A percentile compares a stretch with the other conserved stretches of the same genome.
phyloP scores from a whole-genome alignment of 2,329 filamentous ascomycete genomes.

The Trichoderma cornu-damae region DNA sequence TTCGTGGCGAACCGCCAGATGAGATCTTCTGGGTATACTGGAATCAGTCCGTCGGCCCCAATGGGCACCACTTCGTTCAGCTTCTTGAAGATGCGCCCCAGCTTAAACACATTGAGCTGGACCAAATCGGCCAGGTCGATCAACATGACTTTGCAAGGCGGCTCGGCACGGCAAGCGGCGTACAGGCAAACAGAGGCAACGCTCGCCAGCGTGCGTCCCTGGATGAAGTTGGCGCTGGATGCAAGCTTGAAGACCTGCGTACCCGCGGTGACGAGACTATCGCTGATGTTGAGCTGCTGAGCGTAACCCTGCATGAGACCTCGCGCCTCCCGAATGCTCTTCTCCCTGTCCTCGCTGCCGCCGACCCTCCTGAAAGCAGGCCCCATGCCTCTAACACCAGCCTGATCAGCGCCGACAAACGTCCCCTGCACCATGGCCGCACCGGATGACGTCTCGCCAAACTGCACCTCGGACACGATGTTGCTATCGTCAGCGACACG shows the following conservation, averaged over 20 bases:
- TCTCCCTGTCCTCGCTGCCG: constrained; percentile 54
- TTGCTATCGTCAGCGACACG: constrained; percentile 77
- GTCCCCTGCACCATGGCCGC: constrained; percentile 88
- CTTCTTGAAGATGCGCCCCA: constrained; percentile 85
- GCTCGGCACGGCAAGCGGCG: constrained; percentile 73
- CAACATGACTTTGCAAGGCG: constrained; percentile 79
- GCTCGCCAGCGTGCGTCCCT: constrained; percentile 77
- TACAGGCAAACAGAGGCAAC: constrained; percentile 92
- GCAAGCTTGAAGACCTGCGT: constrained; percentile 73
- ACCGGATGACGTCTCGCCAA: constrained; percentile 80
- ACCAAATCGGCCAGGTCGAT: constrained; percentile 89
- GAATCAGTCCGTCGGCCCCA: constrained; percentile 58
- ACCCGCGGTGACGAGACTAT: constrained; percentile 59
- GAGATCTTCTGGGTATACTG: constrained; percentile 80
- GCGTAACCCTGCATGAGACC: constrained; percentile 59
- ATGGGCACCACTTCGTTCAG: constrained; percentile 67
- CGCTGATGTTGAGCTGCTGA: constrained; percentile 54
- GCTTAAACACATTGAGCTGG: constrained; percentile 82
- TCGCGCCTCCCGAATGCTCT: constrained; percentile 54
- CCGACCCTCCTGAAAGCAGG: constrained; percentile 58
- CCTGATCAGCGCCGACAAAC: constrained; percentile 80
- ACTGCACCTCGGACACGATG: constrained; percentile 87
- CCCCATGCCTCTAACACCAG: constrained; percentile 64
- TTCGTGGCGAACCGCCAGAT: constrained; percentile 88
- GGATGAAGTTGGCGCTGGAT: constrained; percentile 69